Base-by-base conservation (phyloP, 441 rosid species). In the Adansonia madagascariensis region DNA sequence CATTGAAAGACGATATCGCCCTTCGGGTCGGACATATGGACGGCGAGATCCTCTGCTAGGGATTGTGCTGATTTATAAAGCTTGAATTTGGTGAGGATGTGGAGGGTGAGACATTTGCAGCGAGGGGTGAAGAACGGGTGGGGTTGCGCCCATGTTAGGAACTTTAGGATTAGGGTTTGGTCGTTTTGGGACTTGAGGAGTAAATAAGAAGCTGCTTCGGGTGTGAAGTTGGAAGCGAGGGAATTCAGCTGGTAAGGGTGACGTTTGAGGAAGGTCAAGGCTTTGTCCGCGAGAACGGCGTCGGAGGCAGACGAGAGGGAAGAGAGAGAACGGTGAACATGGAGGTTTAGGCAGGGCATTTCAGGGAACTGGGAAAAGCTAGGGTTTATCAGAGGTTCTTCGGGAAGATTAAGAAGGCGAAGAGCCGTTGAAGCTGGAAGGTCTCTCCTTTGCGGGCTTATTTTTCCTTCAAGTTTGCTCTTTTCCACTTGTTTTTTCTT, bases 1-100 rank as follows among this genome's bases (percentile, higher is more conserved):
- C 88, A 88, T 3, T 80, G 66, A 76, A 94, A 94, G 76, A 91
- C 90, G 43, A 85, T 82, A 64, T 77, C 73, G 73, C 93, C 97
- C 4, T 72, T 50, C 22, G 78, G 82, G 43, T 79, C 86, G 24
- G 52, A 12, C 24, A 86, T 81, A 39, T 50, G 70, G 27, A 82
- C 22, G 3, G 94, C 97, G 35, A 94, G 82, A 76, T 86, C 90
- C 82, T 88, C 93, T 0, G 97, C 97, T 1, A 94, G 81, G 64
- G 80, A 67, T 79, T 91, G 94, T 0, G 91, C 97, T 2, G 94
- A 82, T 82, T 89, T 91, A 80, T 90, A 94, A 71, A 91, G 94
- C 82, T 89, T 92, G 88, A 92, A 92, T 63, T 74, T 88, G 80
- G 97, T 94, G 71, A 94, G 85, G 75, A 94, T 85, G 78, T 92